Evolutionary conservation across 768 basidiomycete genomes (phyloP).

Genomic region (Pisolithus microcarpus): DNA sequence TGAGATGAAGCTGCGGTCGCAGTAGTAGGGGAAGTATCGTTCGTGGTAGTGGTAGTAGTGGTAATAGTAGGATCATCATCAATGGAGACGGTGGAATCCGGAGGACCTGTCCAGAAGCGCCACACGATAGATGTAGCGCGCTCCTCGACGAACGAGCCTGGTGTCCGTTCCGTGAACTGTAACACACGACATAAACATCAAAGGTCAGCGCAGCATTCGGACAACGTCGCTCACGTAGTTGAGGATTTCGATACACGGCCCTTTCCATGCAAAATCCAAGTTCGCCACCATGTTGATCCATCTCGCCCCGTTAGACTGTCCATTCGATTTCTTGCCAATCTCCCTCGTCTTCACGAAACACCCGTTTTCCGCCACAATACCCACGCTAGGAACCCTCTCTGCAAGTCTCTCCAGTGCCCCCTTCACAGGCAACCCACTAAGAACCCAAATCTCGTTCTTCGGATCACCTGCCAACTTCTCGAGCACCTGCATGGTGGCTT

Average conservation of each 20-base stretch:
- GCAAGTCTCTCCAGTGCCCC: conserved; percentile 60
- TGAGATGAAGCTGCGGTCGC: neutral
- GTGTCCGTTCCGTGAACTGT: conserved; percentile 85
- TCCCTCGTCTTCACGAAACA: conserved; percentile 66
- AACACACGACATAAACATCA: neutral
- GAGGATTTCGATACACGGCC: conserved; percentile 72
- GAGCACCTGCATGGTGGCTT: conserved; percentile 40
- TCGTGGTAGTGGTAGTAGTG: conserved; percentile 22
- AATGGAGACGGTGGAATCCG: conserved; percentile 10
- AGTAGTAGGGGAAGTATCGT: neutral
- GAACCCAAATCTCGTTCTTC: conserved; percentile 73
- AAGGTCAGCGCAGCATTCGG: neutral
- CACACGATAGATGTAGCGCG: conserved; percentile 77
- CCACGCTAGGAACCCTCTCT: conserved; percentile 55
- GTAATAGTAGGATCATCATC: neutral
- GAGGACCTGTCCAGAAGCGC: conserved; percentile 68
- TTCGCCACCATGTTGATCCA: conserved; percentile 83
- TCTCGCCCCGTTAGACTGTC: conserved; percentile 8
- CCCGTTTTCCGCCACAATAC: conserved; percentile 86
- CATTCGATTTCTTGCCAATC: conserved; percentile 6
- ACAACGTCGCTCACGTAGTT: conserved; percentile 54
- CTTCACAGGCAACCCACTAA: conserved; percentile 65
- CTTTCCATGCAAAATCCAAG: conserved; percentile 77
- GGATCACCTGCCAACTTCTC: conserved; percentile 53
- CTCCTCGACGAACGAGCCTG: conserved; percentile 79